Base-by-base conservation (phyloP, 768 basidiomycete species). In the Amanita muscaria region DNA sequence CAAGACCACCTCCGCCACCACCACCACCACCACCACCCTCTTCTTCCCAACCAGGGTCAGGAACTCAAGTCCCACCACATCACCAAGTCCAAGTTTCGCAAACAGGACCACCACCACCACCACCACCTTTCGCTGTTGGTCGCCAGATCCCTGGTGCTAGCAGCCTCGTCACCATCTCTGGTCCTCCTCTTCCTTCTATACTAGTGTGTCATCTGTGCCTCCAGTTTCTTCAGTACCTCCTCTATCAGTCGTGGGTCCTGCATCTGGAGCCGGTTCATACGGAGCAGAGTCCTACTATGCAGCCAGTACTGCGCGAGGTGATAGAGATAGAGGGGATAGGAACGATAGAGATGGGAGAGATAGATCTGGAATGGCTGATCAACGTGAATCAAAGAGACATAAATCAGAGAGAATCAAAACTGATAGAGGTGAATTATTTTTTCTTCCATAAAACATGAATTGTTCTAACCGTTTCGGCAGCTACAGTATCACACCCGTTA, bases 301-400 rank as follows among this genome's bases (percentile, higher is more conserved):
- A 42, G 31, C 38, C 25, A 35, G 42, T 40, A 39, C 42, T 35
- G 40, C 38, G 16, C 52, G 59, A 61, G 33, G n/a, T n/a, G n/a
- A n/a, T n/a, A n/a, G n/a, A n/a, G n/a, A n/a, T n/a, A n/a, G n/a
- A n/a, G 44, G 50, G 25, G 52, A 62, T 34, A 54, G 60, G 18
- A 6, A 6, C 27, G 64, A 60, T 22, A 53, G 63, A 19, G 72
- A 73, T n/a, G 62, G 70, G n/a, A n/a, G n/a, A n/a, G n/a, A n/a
- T n/a, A n/a, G n/a, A n/a, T n/a, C n/a, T 11, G 61, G 69, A 4
- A 48, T n/a, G 4, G n/a, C 51, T 4, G 66, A 68, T 46, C 69
- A 72, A 49, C 65, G 80, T 32, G 81, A 83, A 49, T 63, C 74
- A 12, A 83, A 82, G 59, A 69, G 81, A 40, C 64, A 76, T 48